Evolutionary conservation across 2,329 filamentous ascomycete genomes (phyloP), one percentile per base, ranked within the genome.

Genomic region (Byssochlamys sp.): DNA sequence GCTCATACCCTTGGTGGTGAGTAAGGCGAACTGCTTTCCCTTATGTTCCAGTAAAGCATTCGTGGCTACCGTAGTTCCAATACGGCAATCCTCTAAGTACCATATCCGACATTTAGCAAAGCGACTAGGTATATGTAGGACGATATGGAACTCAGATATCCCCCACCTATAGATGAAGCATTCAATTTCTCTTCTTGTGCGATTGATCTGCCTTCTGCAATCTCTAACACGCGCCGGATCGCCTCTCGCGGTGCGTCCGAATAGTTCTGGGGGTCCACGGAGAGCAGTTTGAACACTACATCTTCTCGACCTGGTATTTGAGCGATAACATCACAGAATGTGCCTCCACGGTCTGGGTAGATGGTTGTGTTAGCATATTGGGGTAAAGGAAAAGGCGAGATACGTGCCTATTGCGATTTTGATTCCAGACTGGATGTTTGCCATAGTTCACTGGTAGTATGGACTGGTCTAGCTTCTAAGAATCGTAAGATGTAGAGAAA

Each of bases 21-120:
- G 82, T 73, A 95, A 81, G 86, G 2, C 94, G 82, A 91, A 90
- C 64, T 83, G 84, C 73, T 92, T 89, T 51, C 90, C 91, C 70
- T 95, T 95, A 60, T 90, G 80, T 72, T 95, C 91, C 1, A 95
- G 79, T 57, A 95, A 74, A 0, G 90, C 90, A 69, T 95, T 95
- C 0, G 90, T 95, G 9, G 90, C 90, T n/a, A 95, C 90, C 0
- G 90, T 95, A 1, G 90, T 95, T 53, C 90, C 90, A 89, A 95
- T 95, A 52, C 90, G 86, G 68, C 95, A 92, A 3, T 60, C 65
- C 49, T 65, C 63, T 58, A 60, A 19, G 19, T 19, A n/a, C 19
- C 19, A 45, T 45, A 4, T 45, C 14, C n/a, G 39, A 45, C 39
- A 53, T 29, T 27, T 14, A 48, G 54, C 0, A 9, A 28, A 25